These are phyloP conservation scores for Aspergillus bridgeri DNA, from an alignment of 495 filamentous ascomycete species.

Conservation along the genomic window DNA sequence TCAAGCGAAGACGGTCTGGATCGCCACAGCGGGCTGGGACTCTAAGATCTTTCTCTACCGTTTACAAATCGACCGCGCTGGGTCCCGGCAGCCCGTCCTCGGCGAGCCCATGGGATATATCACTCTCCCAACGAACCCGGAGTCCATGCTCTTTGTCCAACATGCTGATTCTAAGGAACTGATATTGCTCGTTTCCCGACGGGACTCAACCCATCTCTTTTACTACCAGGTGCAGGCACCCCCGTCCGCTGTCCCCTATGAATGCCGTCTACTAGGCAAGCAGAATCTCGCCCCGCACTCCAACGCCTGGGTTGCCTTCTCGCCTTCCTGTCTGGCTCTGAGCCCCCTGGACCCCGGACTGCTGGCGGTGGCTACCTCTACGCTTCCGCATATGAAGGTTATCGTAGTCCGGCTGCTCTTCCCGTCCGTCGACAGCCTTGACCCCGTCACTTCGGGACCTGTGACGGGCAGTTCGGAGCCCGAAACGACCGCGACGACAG, in stretches of 20 bases:
- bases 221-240: constrained; percentile 48
- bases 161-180: constrained; percentile 43
- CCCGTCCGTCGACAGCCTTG: constrained; percentile 27
- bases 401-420: constrained; percentile 59
- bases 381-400: constrained; percentile 63
- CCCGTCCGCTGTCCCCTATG: constrained; percentile 7
- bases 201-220: constrained; percentile 60
- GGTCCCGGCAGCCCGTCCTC: constrained; percentile 16
- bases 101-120: constrained; percentile 46
- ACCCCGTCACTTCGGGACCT: background rate
- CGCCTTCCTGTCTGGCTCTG: constrained; percentile 55
- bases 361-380: constrained; percentile 60
- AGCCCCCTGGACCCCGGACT: constrained; percentile 53
- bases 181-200: constrained; percentile 53
- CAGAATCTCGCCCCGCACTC: constrained; percentile 64
- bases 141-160: constrained; percentile 54
- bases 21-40: constrained; percentile 68
- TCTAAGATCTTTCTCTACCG: constrained; percentile 53
- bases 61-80: constrained; percentile 14
- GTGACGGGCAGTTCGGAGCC: constrained; percentile 3
- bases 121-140: constrained; percentile 55
- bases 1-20: constrained; percentile 25
- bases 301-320: constrained; percentile 63
- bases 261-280: constrained; percentile 44
- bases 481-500: constrained; percentile 22